Evolutionary conservation across 2,329 filamentous ascomycete genomes (phyloP).

Genomic region (Dothidotthia symphoricarpi): DNA sequence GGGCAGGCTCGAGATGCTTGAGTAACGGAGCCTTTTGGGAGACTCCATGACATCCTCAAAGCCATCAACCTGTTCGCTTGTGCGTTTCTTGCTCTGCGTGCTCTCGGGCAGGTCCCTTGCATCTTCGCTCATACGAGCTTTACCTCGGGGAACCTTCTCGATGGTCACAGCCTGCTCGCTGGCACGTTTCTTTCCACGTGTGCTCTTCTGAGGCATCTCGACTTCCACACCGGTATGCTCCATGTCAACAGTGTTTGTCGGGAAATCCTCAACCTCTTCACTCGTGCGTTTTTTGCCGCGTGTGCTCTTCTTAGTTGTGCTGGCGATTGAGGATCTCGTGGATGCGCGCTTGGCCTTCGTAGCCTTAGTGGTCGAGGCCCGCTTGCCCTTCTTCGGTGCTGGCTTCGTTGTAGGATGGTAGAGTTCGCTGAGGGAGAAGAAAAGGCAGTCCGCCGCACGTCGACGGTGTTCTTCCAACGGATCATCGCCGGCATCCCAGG

Average conservation of each 20-base stretch:
- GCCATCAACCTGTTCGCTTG: slow-evolving; percentile 16
- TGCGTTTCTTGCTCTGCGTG: slow-evolving; percentile 14
- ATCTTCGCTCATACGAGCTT: background rate
- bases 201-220: slow-evolving; percentile 9
- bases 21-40: slow-evolving; percentile 18
- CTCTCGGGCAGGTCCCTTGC: background rate
- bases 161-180: slow-evolving; percentile 11
- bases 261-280: slow-evolving; percentile 11
- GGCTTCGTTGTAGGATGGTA: slow-evolving; percentile 31
- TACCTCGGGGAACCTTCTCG: background rate
- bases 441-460: slow-evolving; percentile 75
- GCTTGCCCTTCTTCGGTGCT: slow-evolving; percentile 30
- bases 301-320: slow-evolving; percentile 12
- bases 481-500: slow-evolving; percentile 91
- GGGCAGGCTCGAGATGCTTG: slow-evolving; percentile 23
- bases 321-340: slow-evolving; percentile 20
- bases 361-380: slow-evolving; percentile 9
- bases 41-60: slow-evolving; percentile 4
- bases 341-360: slow-evolving; percentile 30
- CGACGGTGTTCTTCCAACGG: slow-evolving; percentile 86
- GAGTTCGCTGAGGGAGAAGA: slow-evolving; percentile 71
- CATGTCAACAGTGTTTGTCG: background rate
- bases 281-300: slow-evolving; percentile 20
- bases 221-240: no score
- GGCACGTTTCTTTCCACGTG: slow-evolving; percentile 17